Conservation (phyloP, 106 monocot species). For the Acorus gramineus region DNA sequence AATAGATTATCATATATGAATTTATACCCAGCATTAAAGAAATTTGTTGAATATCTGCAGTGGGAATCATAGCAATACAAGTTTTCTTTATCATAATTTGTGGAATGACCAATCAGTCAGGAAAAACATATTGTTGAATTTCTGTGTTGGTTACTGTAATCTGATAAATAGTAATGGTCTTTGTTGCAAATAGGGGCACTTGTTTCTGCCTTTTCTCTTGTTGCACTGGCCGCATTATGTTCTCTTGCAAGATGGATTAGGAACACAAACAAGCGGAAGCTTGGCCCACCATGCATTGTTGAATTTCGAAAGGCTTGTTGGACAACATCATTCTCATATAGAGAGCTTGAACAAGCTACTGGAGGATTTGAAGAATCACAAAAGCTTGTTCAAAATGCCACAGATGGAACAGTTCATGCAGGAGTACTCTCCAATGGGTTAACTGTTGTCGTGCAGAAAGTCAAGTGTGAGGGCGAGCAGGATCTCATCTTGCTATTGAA, state of each 20-base stretch:
- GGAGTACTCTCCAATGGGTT: conserved; percentile 61
- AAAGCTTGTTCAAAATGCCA: conserved; percentile 16
- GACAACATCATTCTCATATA: conserved; percentile 48
- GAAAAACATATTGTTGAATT: no score
- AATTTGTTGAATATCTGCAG: no score
- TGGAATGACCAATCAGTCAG: no score
- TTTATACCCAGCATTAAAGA: no score
- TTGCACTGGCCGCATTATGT: conserved; percentile 26
- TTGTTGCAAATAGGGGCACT: conserved; percentile 31
- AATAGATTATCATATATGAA: no score
- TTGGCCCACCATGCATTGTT: conserved; percentile 35
- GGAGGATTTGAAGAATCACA: conserved; percentile 47
- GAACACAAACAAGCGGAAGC: conserved; percentile 21
- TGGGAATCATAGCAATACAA: no score
- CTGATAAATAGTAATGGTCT: no score
- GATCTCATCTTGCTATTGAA: conserved; percentile 32
- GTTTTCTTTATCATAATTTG: no score
- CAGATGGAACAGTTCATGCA: conserved; percentile 34
- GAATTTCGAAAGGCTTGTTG: conserved; percentile 31
- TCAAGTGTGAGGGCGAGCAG: conserved; percentile 31
- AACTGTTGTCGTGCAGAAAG: conserved; percentile 56
- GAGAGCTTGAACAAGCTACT: conserved; percentile 76
- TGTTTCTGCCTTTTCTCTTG: conserved; percentile 35
- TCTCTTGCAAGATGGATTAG: conserved; percentile 29
- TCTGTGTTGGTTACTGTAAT: no score